Percentiles rank a stretch among this genome's conserved stretches.
These are phyloP conservation scores for Russula sp. DNA, from an alignment of 768 basidiomycete species.

Conservation along the genomic window DNA sequence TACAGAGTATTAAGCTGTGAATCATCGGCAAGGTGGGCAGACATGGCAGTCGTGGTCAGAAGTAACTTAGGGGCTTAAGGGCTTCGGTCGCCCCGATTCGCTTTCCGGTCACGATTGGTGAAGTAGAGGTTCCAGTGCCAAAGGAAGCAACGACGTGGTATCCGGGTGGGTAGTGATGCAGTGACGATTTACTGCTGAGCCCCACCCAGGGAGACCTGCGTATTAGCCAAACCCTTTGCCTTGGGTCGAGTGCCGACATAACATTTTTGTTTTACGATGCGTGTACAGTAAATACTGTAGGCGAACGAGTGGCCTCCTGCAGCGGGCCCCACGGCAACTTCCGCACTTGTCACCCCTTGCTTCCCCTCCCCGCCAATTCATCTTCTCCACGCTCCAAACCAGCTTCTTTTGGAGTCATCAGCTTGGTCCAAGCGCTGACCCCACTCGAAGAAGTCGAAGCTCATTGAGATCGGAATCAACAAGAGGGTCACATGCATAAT, in stretches of 20 bases:
- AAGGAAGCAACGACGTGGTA: background rate
- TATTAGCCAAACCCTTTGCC: background rate
- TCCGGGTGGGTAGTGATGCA: background rate
- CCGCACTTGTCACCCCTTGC: conserved; percentile 9
- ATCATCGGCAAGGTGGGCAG: too few species aligned
- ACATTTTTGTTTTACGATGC: background rate
- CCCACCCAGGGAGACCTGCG: background rate
- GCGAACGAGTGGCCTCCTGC: background rate
- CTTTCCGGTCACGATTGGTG: too few species aligned
- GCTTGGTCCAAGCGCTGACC: background rate
- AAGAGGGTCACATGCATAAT: background rate
- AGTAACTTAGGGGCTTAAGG: too few species aligned
- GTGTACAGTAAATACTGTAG: too few species aligned
- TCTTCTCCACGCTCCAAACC: background rate
- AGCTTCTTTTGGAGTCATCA: background rate
- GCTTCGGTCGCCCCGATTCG: too few species aligned
- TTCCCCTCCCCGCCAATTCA: background rate
- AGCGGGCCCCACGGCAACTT: conserved; percentile 4
- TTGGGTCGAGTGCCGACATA: conserved; percentile 6
- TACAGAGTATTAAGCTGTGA: too few species aligned
- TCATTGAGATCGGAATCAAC: background rate
- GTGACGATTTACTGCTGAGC: background rate
- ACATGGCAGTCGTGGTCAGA: too few species aligned
- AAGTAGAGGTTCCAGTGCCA: too few species aligned
- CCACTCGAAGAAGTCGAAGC: too few species aligned